Evolutionary conservation across 306 rosid genomes (phyloP), one percentile per base, ranked within the genome.

Genomic region (Urtica urens): DNA sequence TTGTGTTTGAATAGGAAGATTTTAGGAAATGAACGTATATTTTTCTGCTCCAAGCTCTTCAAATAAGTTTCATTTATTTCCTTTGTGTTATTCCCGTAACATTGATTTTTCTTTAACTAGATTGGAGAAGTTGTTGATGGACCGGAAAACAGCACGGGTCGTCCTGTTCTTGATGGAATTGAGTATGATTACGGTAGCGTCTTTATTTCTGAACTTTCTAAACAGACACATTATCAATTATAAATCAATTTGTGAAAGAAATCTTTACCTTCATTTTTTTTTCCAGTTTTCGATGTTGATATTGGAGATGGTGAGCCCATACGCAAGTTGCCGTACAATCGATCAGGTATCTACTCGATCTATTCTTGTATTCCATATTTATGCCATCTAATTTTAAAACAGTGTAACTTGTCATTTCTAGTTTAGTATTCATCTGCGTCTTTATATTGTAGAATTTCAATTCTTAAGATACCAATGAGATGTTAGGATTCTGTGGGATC

Each of bases 121-220:
- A 84, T 90, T 69, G 97, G 97, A 47, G 97, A 90, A 75, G 97
- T 90, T 75, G 95, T 90, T 65, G 97, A 90, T 68, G 97, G 92
- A 60, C 95, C 97, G 13, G 95, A 88, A 43, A 86, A 69, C 26
- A 31, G 49, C 49, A 34, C 73, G 56, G 73, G 42, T 74, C 88
- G 73, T 41, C 77, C 90, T 46, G 42, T 59, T 55, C 66, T 69
- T 43, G 87, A 81, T 59, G 97, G 97, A 62, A 28, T 52, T 67
- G 92, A 84, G 57, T 90, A 90, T 26, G 95, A 90, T 47, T 55
- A 84, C 58, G 97, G 97, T 90, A 71, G 82, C 48, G 57, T 72
- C 62, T 50, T 18, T 53, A 10, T 29, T 42, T 55, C 24, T 59
- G 52, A 16, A 30, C 39, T 31, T 38, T 57, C 46, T 23, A 28